Conservation (phyloP, 2,329 filamentous ascomycete genomes). For the Fusarium sp. region DNA sequence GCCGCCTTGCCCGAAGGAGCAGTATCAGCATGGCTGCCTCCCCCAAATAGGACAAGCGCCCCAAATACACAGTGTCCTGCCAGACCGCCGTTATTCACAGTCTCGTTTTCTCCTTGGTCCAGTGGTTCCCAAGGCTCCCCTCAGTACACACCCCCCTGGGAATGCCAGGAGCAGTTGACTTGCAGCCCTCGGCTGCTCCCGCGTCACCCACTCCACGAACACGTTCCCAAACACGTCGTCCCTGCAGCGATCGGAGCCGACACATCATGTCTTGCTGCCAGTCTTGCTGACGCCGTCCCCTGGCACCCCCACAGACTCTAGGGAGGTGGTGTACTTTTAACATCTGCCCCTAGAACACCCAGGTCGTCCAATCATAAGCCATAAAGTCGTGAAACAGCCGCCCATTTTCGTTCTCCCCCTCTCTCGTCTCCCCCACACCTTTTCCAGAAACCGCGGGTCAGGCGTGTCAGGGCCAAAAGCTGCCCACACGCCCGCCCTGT, state of each 20-base stretch:
- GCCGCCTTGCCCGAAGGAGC: conserved; percentile 48
- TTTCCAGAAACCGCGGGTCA: conserved; percentile 43
- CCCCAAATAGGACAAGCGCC: conserved; percentile 51
- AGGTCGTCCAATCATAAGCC: conserved; percentile 66
- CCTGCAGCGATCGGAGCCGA: conserved; percentile 40
- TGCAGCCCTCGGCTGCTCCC: conserved; percentile 44
- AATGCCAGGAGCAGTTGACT: conserved; percentile 28
- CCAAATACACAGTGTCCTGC: conserved; percentile 38
- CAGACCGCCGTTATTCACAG: conserved; percentile 31
- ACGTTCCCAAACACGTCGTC: conserved; percentile 26
- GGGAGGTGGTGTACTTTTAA: conserved; percentile 61
- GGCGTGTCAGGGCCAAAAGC: conserved; percentile 40
- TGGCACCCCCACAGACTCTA: conserved; percentile 42
- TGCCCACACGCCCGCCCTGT: conserved; percentile 43
- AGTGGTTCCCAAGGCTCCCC: conserved; percentile 33
- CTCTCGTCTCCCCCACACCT: conserved; percentile 38
- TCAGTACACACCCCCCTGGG: conserved; percentile 38
- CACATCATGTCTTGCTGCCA: conserved; percentile 40
- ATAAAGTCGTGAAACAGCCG: conserved; percentile 60
- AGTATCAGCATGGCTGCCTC: conserved; percentile 41
- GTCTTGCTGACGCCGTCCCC: conserved; percentile 37
- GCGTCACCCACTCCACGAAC: conserved; percentile 36
- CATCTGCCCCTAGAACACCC: conserved; percentile 49
- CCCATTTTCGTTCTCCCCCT: conserved; percentile 33
- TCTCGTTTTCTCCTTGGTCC: conserved; percentile 29